Evolutionary conservation across 2,329 filamentous ascomycete genomes (phyloP).

Genomic region (Sarocladium kiliense): DNA sequence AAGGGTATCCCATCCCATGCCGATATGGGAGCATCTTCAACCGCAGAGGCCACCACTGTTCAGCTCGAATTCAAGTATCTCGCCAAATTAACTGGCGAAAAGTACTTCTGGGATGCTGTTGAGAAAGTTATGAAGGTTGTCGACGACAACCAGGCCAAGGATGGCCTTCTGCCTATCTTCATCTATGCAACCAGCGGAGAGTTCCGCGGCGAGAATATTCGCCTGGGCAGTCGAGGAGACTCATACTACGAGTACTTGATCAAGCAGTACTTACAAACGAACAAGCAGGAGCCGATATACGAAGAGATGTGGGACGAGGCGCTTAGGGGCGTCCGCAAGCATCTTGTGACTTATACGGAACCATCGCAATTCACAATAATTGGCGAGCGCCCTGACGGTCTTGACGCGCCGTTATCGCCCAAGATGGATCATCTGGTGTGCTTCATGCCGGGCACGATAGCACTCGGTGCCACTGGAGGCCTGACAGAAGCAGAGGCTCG

Average conservation of each 20-base stretch:
- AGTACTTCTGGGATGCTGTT: slow-evolving; percentile 83
- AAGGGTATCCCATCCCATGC: slow-evolving; percentile 76
- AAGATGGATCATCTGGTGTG: slow-evolving; percentile 99
- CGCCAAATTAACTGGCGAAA: slow-evolving; percentile 88
- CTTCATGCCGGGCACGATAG: slow-evolving; percentile 95
- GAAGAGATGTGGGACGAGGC: slow-evolving; percentile 90
- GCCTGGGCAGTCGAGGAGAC: slow-evolving; percentile 88
- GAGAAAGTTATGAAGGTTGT: slow-evolving; percentile 91
- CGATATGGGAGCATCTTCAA: slow-evolving; percentile 84
- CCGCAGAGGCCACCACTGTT: slow-evolving; percentile 84
- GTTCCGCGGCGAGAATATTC: slow-evolving; percentile 81
- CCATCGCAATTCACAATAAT: slow-evolving; percentile 81
- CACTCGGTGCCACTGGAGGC: slow-evolving; percentile 78
- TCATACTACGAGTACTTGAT: slow-evolving; percentile 99
- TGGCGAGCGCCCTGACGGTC: slow-evolving; percentile 74
- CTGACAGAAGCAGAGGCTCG: slow-evolving; percentile 69
- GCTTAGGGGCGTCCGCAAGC: slow-evolving; percentile 78
- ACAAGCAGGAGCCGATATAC: slow-evolving; percentile 79
- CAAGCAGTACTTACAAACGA: slow-evolving; percentile 96
- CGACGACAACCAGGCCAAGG: slow-evolving; percentile 72
- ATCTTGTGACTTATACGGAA: slow-evolving; percentile 84
- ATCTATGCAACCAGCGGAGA: slow-evolving; percentile 73
- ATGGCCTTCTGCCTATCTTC: slow-evolving; percentile 88
- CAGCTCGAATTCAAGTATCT: slow-evolving; percentile 98
- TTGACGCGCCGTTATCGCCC: slow-evolving; percentile 61